These are phyloP conservation scores for Citrullus amarus DNA, from an alignment of 306 rosid genomes.

Conservation along the genomic window DNA sequence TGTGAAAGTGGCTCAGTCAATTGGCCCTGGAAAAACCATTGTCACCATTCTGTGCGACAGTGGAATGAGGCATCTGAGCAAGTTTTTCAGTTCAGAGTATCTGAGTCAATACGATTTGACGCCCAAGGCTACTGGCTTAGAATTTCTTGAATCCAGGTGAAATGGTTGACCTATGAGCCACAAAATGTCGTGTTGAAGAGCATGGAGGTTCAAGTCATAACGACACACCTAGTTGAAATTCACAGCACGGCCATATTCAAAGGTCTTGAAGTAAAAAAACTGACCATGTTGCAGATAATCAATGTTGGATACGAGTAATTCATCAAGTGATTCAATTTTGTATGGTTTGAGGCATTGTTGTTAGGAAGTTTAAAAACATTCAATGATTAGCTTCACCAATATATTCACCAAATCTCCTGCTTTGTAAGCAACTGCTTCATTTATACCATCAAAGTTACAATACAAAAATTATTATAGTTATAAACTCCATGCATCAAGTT, in stretches of 20 bases:
- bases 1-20: constrained; percentile 54
- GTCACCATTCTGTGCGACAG: constrained; percentile 86
- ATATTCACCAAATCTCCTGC: not conserved
- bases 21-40: constrained; percentile 80
- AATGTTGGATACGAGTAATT: not conserved
- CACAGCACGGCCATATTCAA: not conserved
- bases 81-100: constrained; percentile 55
- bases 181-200: not conserved
- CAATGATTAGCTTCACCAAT: not conserved
- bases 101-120: constrained; percentile 52
- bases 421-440: not conserved
- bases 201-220: not conserved
- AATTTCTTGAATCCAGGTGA: constrained; percentile 53
- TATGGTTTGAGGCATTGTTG: not conserved
- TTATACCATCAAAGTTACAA: not conserved
- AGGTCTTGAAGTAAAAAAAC: not conserved
- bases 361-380: not conserved
- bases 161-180: not conserved
- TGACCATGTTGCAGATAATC: not conserved
- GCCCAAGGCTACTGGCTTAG: constrained; percentile 58
- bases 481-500: not conserved
- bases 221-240: not conserved
- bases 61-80: constrained; percentile 95
- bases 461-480: not conserved
- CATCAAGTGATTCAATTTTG: not conserved